Base-by-base conservation (phyloP, 2,329 filamentous ascomycete genomes). In the Pseudocercospora musae region DNA sequence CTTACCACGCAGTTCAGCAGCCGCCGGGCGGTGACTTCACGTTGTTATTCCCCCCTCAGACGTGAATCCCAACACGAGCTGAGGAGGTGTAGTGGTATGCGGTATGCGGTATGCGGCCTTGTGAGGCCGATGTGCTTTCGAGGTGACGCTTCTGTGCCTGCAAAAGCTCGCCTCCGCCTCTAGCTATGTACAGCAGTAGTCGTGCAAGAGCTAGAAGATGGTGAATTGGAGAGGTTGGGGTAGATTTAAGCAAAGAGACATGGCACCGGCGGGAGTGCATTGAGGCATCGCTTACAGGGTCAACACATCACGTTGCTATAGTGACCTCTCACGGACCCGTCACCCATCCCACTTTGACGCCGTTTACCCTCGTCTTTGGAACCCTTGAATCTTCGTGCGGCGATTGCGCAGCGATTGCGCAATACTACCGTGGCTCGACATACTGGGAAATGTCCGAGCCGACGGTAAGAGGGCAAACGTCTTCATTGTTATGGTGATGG, bases 1-100 rank as follows among this genome's bases (percentile, higher is more conserved):
- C 78, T 73, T 78, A 92, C 89, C 89, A 88, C 88, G 88, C 88
- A 91, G 87, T 84, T 87, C 88, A 89, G 87, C 75, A 84, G 68
- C 85, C 86, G 89, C 88, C 89, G 89, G 89, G 89, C 87, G 78
- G 58, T 64, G 65, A 65, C 59, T 67, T 67, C 63, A 46, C 53
- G 18, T 37, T 62, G 23, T 40, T 50, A 59, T 49, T 27, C 65
- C 63, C 62, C 63, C 63, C 55, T 66, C 65, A 66, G 58, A 59
- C 62, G 65, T 64, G 62, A 66, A 63, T 65, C 63, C 63, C 65
- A 58, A 59, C 56, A 61, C 60, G 52, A 65, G 60, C 50, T 63
- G 63, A 61, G 61, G 61, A 64, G 60, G 65, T 59, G 49, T 54
- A 40, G 62, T 57, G 57, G 52, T 40, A 18, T 57, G 53, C 48